Conservation (phyloP, 2,329 filamentous ascomycete genomes). For the Pseudogymnoascus sp. region DNA sequence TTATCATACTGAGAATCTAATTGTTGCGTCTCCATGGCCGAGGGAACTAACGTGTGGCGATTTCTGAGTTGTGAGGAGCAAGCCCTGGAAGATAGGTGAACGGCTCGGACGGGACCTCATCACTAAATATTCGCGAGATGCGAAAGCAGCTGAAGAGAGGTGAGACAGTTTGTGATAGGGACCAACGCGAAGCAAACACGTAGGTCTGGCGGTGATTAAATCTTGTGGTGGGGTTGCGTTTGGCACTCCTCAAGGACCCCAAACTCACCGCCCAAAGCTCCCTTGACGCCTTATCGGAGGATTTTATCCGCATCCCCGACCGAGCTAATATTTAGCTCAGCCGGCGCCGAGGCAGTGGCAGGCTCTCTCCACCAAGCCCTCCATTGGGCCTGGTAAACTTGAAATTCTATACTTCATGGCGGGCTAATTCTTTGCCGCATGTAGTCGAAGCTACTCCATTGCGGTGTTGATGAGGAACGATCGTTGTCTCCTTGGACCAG, state of each 20-base stretch:
- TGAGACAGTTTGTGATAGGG: slow-evolving; percentile 1
- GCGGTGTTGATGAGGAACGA: no score
- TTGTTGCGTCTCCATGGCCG: neutral
- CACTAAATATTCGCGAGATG: slow-evolving; percentile 4
- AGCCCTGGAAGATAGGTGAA: neutral
- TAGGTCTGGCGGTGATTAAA: slow-evolving; percentile 1
- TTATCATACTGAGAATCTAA: neutral
- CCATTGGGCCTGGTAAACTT: no score
- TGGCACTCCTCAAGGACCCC: neutral
- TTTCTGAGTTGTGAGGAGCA: slow-evolving; percentile 1
- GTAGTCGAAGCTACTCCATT: no score
- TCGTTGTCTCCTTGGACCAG: no score
- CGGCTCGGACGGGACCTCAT: neutral
- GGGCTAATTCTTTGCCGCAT: no score
- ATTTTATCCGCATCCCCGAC: neutral
- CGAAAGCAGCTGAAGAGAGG: neutral
- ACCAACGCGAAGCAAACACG: slow-evolving; percentile 6
- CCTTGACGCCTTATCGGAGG: neutral
- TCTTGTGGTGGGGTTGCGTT: neutral
- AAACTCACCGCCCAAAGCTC: slow-evolving; percentile 4
- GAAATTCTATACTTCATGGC: no score
- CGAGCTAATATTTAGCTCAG: neutral
- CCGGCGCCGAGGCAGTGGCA: no score
- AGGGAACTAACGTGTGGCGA: neutral
- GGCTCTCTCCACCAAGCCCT: no score